Evolutionary conservation across 805 yeast genomes (phyloP), one percentile per base, ranked within the genome.

Genomic region (Starmerella stigmatis): DNA sequence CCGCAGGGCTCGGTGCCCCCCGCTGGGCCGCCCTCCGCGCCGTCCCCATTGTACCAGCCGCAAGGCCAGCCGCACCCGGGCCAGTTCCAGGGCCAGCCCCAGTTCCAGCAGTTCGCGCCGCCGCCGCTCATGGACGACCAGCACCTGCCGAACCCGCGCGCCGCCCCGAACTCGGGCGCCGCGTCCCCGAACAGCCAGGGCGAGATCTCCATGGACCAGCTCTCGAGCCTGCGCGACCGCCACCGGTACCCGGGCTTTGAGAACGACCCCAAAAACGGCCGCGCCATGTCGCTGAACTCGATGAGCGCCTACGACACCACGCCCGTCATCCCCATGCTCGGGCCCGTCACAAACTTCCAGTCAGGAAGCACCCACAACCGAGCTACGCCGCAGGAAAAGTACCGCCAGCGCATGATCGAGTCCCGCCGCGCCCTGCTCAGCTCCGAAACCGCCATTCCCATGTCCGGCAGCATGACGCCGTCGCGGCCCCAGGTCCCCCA

Each of bases 301-400:
- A 59, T 58, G 62, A 56, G 62, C 17, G 47, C 46, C 29, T 57
- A 52, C 45, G 66, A 63, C 48, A 56, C 67, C 7, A 57, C 66
- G 22, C 67, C 67, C 17, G 50, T 63, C 30, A 61, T 63, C 36
- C 67, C 67, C 25, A 59, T 56, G 43, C 42, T 63, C 17, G 55
- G 56, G 17, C 43, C 55, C 5, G 44, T 27, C 22, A 30, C 41
- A 16, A 39, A 32, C 31, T 39, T 34, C 28, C 38, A 41, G 30
- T 28, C 47, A 1, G 47, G 44, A 8, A n/a, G 43, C 16, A 3
- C 44, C 19, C 46, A 27, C 31, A 44, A 43, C 32, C 38, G 40
- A 27, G 32, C 41, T 23, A 40, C 46, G 25, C 43, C 44, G 40
- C 45, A 47, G 41, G 54, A 51, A 30, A 45, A 55, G 48, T 54